phyloP scores from a whole-genome alignment of 2,329 filamentous ascomycete genomes.

The Zasmidium cellare region DNA sequence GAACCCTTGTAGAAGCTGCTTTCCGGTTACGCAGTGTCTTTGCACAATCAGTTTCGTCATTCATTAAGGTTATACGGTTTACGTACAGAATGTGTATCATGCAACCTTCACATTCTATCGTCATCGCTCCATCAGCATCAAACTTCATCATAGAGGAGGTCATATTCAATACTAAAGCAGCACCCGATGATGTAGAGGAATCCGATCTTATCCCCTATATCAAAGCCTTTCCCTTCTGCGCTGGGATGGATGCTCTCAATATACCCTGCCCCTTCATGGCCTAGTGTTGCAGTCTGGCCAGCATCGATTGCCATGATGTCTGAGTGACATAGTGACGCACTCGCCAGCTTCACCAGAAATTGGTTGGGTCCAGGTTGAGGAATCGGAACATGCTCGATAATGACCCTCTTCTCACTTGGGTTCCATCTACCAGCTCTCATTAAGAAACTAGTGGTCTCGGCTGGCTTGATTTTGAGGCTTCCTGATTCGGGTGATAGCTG shows the following conservation, averaged over 20 bases:
- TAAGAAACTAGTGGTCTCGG: constrained; percentile 3
- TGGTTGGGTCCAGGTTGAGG: constrained; percentile 18
- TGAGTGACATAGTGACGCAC: constrained; percentile 18
- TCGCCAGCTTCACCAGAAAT: constrained; percentile 19
- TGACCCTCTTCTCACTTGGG: constrained; percentile 13
- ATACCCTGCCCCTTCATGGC: constrained; percentile 22
- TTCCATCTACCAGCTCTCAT: constrained; percentile 17
- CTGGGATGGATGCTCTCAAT: constrained; percentile 19
- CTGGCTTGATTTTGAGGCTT: constrained; percentile 1
- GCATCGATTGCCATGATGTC: constrained; percentile 20
- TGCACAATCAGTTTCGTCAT: not conserved
- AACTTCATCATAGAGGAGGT: too few species aligned
- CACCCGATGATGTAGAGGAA: constrained; percentile 21
- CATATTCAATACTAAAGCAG: constrained; percentile 16
- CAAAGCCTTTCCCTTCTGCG: constrained; percentile 15
- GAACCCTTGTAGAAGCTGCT: constrained; percentile 19
- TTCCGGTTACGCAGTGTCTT: constrained; percentile 16
- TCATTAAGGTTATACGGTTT: not conserved
- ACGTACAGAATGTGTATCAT: constrained; percentile 15
- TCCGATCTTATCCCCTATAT: constrained; percentile 17
- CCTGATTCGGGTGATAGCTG: not conserved
- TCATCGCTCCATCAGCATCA: not conserved
- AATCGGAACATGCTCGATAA: constrained; percentile 14
- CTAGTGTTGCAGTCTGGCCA: constrained; percentile 11
- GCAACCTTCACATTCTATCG: constrained; percentile 19